These are phyloP conservation scores for barley (Hordeum vulgare) DNA, from an alignment of 176 grass and related monocot species.

Conservation along the genomic window DNA sequence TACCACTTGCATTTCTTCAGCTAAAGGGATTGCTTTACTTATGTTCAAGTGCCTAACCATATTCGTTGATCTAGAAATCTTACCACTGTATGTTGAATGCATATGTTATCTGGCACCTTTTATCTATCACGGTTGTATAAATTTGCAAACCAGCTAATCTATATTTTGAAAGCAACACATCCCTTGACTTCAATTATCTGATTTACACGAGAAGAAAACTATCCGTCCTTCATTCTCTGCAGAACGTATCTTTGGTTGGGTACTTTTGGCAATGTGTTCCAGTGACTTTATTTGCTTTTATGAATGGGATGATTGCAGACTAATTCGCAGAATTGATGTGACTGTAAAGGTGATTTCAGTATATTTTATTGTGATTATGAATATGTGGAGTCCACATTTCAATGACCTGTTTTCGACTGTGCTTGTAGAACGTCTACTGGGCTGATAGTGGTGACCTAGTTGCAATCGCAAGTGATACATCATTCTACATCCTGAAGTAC, in stretches of 20 bases:
- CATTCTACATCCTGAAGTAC: constrained; percentile 97
- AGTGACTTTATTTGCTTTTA: constrained; percentile 99
- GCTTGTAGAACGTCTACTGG: constrained; percentile 88
- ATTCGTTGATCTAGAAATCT: neutral
- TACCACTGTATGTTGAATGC: neutral
- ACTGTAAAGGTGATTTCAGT: constrained; percentile 71
- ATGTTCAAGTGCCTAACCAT: neutral
- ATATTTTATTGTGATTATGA: neutral
- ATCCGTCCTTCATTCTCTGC: constrained; percentile 81
- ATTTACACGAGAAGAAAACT: constrained; percentile 90
- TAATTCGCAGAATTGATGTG: constrained; percentile 93
- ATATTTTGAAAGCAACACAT: neutral
- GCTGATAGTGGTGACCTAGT: constrained; percentile 95
- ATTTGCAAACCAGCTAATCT: neutral
- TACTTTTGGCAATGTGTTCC: constrained; percentile 89
- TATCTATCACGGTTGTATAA: neutral
- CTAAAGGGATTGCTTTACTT: neutral
- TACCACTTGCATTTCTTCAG: neutral
- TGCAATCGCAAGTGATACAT: constrained; percentile 91
- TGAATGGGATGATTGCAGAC: constrained; percentile 92
- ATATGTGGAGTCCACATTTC: neutral
- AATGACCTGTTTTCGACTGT: neutral
- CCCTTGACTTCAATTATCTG: constrained; percentile 4
- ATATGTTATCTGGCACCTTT: neutral
- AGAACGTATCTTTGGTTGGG: constrained; percentile 89